phyloP scores from a whole-genome alignment of 306 rosid genomes.

The Citrullus amarus region DNA sequence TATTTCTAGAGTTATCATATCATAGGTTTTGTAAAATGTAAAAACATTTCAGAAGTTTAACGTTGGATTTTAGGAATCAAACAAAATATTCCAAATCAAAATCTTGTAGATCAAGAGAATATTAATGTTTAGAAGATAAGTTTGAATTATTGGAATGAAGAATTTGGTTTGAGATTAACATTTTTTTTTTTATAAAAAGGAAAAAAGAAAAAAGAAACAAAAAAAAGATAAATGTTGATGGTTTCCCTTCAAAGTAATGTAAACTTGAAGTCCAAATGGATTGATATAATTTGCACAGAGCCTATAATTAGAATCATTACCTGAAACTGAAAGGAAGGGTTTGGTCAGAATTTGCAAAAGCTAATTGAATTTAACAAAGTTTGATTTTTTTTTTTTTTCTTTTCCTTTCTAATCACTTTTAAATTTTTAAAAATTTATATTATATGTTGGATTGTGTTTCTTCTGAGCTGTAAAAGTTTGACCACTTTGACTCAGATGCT shows the following conservation, averaged over 20 bases:
- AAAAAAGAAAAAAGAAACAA: neutral
- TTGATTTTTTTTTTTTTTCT: neutral
- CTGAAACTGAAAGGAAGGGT: neutral
- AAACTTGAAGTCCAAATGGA: neutral
- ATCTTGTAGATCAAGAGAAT: neutral
- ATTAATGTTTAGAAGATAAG: neutral
- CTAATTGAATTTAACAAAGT: neutral
- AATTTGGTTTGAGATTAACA: neutral
- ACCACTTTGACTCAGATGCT: conserved; percentile 61
- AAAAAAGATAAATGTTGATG: neutral
- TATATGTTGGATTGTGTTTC: conserved; percentile 47
- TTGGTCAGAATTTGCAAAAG: neutral
- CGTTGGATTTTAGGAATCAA: neutral
- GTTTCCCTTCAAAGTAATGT: neutral
- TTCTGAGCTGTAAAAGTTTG: conserved; percentile 33
- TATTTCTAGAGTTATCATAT: neutral
- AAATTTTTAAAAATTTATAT: neutral
- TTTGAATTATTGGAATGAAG: neutral
- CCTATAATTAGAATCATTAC: conserved; percentile 10
- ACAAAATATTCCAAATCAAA: neutral
- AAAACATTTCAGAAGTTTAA: neutral
- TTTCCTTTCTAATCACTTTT: neutral
- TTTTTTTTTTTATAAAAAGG: neutral
- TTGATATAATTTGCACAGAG: neutral
- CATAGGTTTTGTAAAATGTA: neutral